These are phyloP conservation scores for Candida pseudofarinosa DNA, from an alignment of 805 yeast genomes.

Conservation along the genomic window DNA sequence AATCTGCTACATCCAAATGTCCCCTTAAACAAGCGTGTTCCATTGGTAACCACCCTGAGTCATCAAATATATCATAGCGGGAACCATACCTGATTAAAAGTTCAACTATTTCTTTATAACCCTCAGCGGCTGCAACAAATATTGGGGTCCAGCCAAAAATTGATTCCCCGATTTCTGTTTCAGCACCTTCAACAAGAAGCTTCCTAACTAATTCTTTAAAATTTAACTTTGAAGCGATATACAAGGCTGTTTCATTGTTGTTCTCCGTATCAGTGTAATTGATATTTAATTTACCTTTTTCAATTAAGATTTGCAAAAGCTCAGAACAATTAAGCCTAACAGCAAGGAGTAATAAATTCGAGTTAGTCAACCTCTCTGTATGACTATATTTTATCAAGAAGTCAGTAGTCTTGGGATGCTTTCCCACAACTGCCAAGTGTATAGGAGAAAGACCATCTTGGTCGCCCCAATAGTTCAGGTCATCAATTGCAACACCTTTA, in stretches of 20 bases:
- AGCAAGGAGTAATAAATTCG: constrained; percentile 61
- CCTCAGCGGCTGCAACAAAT: constrained; percentile 87
- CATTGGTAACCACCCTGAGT: constrained; percentile 96
- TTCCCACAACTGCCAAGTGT: constrained; percentile 77
- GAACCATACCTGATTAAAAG: constrained; percentile 54
- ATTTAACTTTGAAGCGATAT: constrained; percentile 69
- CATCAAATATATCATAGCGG: constrained; percentile 56
- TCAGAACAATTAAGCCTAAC: constrained; percentile 60
- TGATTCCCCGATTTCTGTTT: constrained; percentile 69
- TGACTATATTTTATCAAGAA: constrained; percentile 49
- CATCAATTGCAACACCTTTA: constrained; percentile 49
- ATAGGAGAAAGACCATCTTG: constrained; percentile 77
- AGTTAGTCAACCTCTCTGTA: constrained; percentile 41
- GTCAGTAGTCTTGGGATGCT: constrained; percentile 72
- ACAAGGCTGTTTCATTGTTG: constrained; percentile 74
- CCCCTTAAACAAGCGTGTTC: constrained; percentile 94
- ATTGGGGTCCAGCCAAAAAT: constrained; percentile 94
- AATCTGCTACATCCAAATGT: constrained; percentile 64
- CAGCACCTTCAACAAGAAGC: constrained; percentile 57
- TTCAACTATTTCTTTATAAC: constrained; percentile 54
- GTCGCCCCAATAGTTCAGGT: constrained; percentile 61
- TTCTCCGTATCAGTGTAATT: constrained; percentile 57
- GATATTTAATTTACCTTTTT: constrained; percentile 56
- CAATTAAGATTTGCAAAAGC: constrained; percentile 51
- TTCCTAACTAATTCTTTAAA: constrained; percentile 48